Base-by-base conservation (phyloP, 441 rosid species). In the Cnidoscolus chayamansa region DNA sequence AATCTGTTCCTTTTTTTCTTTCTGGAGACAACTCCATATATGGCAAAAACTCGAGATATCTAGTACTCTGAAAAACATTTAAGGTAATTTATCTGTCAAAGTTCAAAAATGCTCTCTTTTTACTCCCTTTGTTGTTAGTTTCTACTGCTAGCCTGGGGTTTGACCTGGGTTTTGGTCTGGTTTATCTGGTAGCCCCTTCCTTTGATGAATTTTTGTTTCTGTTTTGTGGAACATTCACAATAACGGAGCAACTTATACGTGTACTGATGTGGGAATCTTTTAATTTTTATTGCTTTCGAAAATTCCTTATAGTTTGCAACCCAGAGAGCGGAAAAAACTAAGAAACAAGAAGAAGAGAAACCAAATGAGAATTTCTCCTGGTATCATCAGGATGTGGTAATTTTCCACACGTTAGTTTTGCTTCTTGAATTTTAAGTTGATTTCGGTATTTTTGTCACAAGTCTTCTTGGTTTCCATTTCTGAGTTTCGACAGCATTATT, bases 1-100 rank as follows among this genome's bases (percentile, higher is more conserved):
- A 32, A 65, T 12, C 72, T 66, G 30, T 25, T 30, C 16, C 10
- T 10, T 1, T 60, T 31, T 9, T n/a, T 45, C 48, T 43, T 54
- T 73, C 10, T 19, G 30, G 56, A 43, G 4, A 8, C 19, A 57
- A n/a, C 43, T 11, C 70, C 43, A 47, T 65, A 72, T 58, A 95
- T 91, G 98, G 90, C 93, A 25, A 66, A 93, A 89, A 78, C 88
- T 95, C 51, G 98, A 91, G 86, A 85, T 95, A 30, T 92, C 98
- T 71, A 85, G 81, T 75, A 95, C 98, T 62, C 81, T 95, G 81
- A 89, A 73, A 88, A 92, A 86, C 81, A 25, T 84, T 95, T 76
- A 95, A 91, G 98, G 99, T 95, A 84, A 63, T 88, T 78, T 58
- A 10, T 13, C 51, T 19, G 31, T 35, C 53, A 49, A 37, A 54